Evolutionary conservation across 202 grass and related monocot genomes (phyloP).

Genomic region (Panicum virgatum): DNA sequence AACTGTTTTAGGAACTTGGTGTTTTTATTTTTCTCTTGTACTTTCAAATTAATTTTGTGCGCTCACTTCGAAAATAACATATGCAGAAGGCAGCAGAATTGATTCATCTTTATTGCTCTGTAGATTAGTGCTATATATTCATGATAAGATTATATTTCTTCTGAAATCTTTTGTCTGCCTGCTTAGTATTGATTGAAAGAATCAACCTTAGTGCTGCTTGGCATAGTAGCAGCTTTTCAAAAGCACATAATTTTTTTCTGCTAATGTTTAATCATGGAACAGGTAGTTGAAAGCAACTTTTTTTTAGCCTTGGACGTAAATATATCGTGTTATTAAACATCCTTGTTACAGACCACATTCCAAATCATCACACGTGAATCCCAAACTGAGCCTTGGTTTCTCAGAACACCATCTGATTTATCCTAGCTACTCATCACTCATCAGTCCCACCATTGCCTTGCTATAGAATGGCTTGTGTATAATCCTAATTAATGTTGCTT

Average conservation of each 20-base stretch:
- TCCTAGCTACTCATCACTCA: constrained; percentile 17
- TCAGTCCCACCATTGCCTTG: constrained; percentile 9
- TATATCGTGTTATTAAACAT: neutral
- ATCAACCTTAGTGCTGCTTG: neutral
- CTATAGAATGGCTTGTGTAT: neutral
- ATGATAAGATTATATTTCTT: constrained; percentile 34
- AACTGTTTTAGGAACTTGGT: constrained; percentile 15
- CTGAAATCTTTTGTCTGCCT: neutral
- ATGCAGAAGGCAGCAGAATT: neutral
- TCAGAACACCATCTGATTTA: constrained; percentile 3
- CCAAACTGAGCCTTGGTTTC: neutral
- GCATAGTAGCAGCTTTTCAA: neutral
- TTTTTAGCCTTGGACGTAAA: neutral
- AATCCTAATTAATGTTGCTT: constrained; percentile 11
- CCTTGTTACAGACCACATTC: neutral
- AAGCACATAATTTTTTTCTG: neutral
- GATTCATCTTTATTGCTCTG: constrained; percentile 17
- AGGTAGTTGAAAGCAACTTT: neutral
- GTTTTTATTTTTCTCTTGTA: neutral
- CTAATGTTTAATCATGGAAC: neutral
- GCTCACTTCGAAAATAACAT: constrained; percentile 15
- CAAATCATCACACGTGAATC: neutral
- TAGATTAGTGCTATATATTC: neutral
- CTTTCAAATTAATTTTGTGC: constrained; percentile 16
- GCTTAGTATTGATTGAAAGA: constrained; percentile 34